A percentile compares a stretch with the other conserved stretches of the same genome.
These are phyloP conservation scores for Purshia tridentata DNA, from an alignment of 306 rosid genomes.

Conservation along the genomic window DNA sequence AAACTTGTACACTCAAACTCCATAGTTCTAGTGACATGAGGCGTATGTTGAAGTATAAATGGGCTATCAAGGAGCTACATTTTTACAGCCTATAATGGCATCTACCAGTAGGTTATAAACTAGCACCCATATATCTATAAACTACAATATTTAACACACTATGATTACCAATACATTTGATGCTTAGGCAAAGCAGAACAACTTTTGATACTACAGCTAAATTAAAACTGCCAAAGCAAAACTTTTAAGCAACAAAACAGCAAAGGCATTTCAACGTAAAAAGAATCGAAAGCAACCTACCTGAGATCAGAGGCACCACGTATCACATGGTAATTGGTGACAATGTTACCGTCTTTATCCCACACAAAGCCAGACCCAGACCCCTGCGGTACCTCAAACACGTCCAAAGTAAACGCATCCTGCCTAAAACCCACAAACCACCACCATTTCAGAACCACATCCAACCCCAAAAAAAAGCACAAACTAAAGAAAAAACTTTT, in stretches of 20 bases:
- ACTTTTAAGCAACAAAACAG: background rate
- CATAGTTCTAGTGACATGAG: background rate
- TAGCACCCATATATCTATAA: too few relatives aligned
- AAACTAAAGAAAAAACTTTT: background rate
- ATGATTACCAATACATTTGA: background rate
- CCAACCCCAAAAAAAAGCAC: background rate
- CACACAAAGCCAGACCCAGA: slow-evolving; percentile 98
- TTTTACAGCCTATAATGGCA: background rate
- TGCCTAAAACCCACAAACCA: slow-evolving; percentile 56
- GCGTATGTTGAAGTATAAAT: background rate
- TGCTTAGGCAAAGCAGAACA: background rate
- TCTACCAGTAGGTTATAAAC: background rate
- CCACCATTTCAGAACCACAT: slow-evolving; percentile 1
- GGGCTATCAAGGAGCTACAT: background rate
- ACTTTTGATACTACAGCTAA: background rate
- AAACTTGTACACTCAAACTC: background rate
- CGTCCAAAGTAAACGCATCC: slow-evolving; percentile 93
- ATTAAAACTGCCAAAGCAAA: background rate
- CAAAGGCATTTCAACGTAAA: slow-evolving; percentile 6
- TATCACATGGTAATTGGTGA: slow-evolving; percentile 94
- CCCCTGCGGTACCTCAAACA: slow-evolving; percentile 95
- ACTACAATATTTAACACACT: background rate
- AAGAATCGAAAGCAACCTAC: slow-evolving; percentile 33
- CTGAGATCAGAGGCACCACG: slow-evolving; percentile 99
- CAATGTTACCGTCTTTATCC: slow-evolving; percentile 81